Percentiles rank a stretch among this genome's conserved stretches.
Conservation (phyloP, 768 basidiomycete genomes). For the Heimioporus sp. region DNA sequence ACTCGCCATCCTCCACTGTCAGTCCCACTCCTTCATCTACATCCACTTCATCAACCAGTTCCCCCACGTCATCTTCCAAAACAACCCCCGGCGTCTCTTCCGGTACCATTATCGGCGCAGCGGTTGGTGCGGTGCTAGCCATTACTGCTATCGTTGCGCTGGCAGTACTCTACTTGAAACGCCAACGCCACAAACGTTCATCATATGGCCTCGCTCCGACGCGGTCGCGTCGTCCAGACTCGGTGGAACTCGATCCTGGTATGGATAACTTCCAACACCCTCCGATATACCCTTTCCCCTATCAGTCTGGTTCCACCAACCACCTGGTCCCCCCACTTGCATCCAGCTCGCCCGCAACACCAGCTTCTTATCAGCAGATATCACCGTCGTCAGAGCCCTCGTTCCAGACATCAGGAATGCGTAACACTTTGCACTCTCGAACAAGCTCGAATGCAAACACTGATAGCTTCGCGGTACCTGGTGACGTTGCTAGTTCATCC, state of each 20-base stretch:
- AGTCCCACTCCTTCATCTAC: constrained; percentile 24
- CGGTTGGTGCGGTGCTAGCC: constrained; percentile 52
- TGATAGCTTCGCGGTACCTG: constrained; percentile 16
- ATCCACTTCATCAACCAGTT: constrained; percentile 9
- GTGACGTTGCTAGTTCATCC: constrained; percentile 20
- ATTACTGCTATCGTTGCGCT: constrained; percentile 51
- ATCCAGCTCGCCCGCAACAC: not conserved
- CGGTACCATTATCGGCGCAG: constrained; percentile 46
- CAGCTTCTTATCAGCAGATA: constrained; percentile 4
- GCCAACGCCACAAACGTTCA: constrained; percentile 19
- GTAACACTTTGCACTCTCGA: constrained; percentile 13
- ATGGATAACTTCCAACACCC: constrained; percentile 30
- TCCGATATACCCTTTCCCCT: constrained; percentile 34
- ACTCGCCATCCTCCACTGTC: constrained; percentile 55
- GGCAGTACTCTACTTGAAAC: constrained; percentile 48
- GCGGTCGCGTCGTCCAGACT: constrained; percentile 31
- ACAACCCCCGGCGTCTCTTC: constrained; percentile 33
- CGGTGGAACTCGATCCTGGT: constrained; percentile 37
- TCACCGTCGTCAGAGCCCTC: constrained; percentile 8
- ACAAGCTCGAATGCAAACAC: constrained; percentile 13
- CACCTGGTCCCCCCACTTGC: constrained; percentile 12
- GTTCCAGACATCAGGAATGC: constrained; percentile 3
- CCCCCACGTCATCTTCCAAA: constrained; percentile 20
- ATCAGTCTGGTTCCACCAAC: constrained; percentile 20
- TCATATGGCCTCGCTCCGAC: constrained; percentile 29